phyloP scores from a whole-genome alignment of 345 rosid species.

The Eutrema yunnanense region DNA sequence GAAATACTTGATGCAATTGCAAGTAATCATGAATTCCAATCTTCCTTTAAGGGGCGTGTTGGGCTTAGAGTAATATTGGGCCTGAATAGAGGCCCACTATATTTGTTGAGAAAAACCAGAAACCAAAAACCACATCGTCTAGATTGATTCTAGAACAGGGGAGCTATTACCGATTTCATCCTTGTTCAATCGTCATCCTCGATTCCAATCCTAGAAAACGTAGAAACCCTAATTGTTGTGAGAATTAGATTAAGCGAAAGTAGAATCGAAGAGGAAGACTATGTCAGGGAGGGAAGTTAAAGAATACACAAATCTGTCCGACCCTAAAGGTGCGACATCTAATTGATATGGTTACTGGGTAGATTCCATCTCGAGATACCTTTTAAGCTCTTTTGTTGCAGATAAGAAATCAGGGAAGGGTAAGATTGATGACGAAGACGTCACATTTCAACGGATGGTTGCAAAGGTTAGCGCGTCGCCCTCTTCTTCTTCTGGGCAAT shows the following conservation, averaged over 20 bases:
- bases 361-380: background rate
- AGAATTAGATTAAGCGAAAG: background rate
- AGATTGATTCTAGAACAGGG: background rate
- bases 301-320: constrained; percentile 91
- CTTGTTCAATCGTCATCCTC: constrained; percentile 12
- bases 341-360: background rate
- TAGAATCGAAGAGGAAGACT: background rate
- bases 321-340: constrained; percentile 65
- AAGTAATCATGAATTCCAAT: background rate
- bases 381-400: constrained; percentile 25
- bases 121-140: background rate
- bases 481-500: constrained; percentile 24
- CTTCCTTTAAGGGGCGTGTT: background rate
- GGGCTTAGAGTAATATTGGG: background rate
- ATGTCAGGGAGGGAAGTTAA: constrained; percentile 99
- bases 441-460: constrained; percentile 97
- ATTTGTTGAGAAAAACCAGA: background rate
- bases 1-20: background rate
- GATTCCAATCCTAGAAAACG: background rate
- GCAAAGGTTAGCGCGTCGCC: constrained; percentile 93
- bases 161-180: background rate
- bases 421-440: constrained; percentile 88
- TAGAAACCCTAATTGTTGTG: constrained; percentile 12
- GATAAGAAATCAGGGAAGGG: constrained; percentile 91
- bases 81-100: background rate